Evolutionary conservation across 768 basidiomycete species (phyloP).

Genomic region (Lactarius hengduanensis): DNA sequence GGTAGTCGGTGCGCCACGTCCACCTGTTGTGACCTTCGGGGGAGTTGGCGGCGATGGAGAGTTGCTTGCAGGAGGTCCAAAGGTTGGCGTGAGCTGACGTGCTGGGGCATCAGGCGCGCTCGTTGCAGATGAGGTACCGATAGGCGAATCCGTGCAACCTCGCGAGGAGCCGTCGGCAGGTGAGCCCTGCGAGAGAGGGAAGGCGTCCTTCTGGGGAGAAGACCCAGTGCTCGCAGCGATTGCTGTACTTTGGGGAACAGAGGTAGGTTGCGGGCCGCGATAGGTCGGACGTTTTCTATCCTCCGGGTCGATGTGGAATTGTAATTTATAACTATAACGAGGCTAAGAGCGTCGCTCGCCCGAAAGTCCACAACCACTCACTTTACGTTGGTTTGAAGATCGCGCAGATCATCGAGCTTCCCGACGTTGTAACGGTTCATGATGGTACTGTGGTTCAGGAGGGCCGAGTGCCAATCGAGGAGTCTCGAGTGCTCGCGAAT

Average conservation of each 20-base stretch:
- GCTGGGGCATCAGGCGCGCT: not conserved
- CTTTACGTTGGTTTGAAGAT: constrained; percentile 20
- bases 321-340: constrained; percentile 17
- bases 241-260: not conserved
- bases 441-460: constrained; percentile 15
- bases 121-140: not conserved
- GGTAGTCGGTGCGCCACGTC: not conserved
- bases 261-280: not conserved
- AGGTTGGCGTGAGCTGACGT: not conserved
- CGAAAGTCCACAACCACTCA: not conserved
- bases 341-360: not conserved
- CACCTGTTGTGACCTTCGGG: not conserved
- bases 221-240: not conserved
- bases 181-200: too few species aligned
- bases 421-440: constrained; percentile 25
- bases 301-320: constrained; percentile 11
- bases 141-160: not conserved
- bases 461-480: constrained; percentile 17
- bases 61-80: not conserved
- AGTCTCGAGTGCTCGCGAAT: constrained; percentile 20
- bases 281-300: constrained; percentile 4
- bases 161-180: not conserved
- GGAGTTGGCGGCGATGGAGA: not conserved
- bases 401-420: constrained; percentile 22
- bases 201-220: not conserved